Evolutionary conservation across 192 early-diverging fungal genomes (phyloP), one percentile per base, ranked within the genome.

Genomic region (Coemansia sp.): DNA sequence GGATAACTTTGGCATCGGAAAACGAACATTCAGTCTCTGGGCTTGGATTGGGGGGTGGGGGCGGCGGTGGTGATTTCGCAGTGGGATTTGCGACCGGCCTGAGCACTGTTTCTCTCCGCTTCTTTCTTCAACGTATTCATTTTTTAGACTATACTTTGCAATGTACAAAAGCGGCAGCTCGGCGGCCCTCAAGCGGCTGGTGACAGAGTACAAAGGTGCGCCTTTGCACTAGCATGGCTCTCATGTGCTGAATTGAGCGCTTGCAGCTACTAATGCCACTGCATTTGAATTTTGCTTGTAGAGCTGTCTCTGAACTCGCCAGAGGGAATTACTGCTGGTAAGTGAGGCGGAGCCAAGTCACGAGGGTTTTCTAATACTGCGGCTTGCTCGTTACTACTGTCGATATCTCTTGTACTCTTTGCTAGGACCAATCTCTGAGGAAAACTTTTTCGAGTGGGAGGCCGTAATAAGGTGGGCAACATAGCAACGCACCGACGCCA

Each of bases 291-390:
- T 53, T 26, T 52, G 37, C 71, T 61, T 66, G 55, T 82, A 88
- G 95, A 96, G 67, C 73, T 97, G 53, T 95, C 92, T 6, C 64
- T 92, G 23, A 89, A 96, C 75, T 85, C 95, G 21, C 94, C 95
- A 6, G 94, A 97, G 56, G 95, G 94, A 57, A 97, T 97, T 62
- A 92, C 87, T 59, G 94, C 95, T 18, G 88, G 91, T 90, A 81
- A 64, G 66, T 69, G 64, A 16, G 26, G 53, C 31, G n/a, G 31
- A 34, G 28, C 53, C 69, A 50, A 18, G 34, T 69, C 61, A 61
- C 28, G 42, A 70, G 10, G n/a, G 28, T 18, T 66, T 80, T 11
- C 73, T 83, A 6, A 45, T 78, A 39, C 33, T 28, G 23, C 56
- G 20, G n/a, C 26, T 16, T 43, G 28, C n/a, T 13, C 35, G 39